Percentiles rank a stretch among this genome's conserved stretches.
phyloP scores from a whole-genome alignment of 495 filamentous ascomycete species.

The Penicillium pulvis region DNA sequence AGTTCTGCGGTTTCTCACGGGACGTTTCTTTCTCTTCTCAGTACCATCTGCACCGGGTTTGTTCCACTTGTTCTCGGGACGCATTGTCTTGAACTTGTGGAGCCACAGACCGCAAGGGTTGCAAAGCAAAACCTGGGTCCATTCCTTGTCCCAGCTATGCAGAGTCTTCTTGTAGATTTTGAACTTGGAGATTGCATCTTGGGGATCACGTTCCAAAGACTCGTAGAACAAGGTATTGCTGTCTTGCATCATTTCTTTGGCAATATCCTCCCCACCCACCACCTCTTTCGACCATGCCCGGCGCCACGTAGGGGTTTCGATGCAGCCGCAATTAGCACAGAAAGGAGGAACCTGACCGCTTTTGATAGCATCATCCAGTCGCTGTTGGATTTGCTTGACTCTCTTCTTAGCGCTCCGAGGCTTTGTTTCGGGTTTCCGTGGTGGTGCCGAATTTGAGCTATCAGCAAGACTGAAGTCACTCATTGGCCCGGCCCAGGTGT shows the following conservation, averaged over 20 bases:
- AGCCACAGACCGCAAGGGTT: slow-evolving; percentile 98
- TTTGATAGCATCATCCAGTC: slow-evolving; percentile 64
- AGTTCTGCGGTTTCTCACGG: slow-evolving; percentile 35
- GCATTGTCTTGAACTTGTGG: slow-evolving; percentile 79
- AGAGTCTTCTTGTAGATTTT: slow-evolving; percentile 79
- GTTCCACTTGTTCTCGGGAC: slow-evolving; percentile 82
- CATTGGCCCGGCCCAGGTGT: slow-evolving; percentile 50
- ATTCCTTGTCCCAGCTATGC: slow-evolving; percentile 63
- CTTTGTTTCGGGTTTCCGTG: slow-evolving; percentile 24
- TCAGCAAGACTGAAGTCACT: slow-evolving; percentile 41
- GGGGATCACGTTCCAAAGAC: slow-evolving; percentile 59
- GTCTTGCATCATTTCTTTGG: slow-evolving; percentile 67
- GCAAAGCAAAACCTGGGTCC: slow-evolving; percentile 73
- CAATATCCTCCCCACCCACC: slow-evolving; percentile 59
- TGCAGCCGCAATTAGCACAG: slow-evolving; percentile 89
- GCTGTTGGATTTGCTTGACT: slow-evolving; percentile 44
- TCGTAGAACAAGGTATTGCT: slow-evolving; percentile 64
- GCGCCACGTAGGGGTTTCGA: slow-evolving; percentile 94
- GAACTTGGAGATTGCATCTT: slow-evolving; percentile 61
- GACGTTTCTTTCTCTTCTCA: slow-evolving; percentile 49
- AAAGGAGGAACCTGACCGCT: slow-evolving; percentile 78
- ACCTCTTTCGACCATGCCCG: slow-evolving; percentile 78
- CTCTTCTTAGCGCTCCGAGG: slow-evolving; percentile 40
- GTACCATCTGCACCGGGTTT: slow-evolving; percentile 48
- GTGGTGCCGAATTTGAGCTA: background rate